These are phyloP conservation scores for Orbilia blumenaviensis DNA, from an alignment of 2,329 filamentous ascomycete species.

Conservation along the genomic window DNA sequence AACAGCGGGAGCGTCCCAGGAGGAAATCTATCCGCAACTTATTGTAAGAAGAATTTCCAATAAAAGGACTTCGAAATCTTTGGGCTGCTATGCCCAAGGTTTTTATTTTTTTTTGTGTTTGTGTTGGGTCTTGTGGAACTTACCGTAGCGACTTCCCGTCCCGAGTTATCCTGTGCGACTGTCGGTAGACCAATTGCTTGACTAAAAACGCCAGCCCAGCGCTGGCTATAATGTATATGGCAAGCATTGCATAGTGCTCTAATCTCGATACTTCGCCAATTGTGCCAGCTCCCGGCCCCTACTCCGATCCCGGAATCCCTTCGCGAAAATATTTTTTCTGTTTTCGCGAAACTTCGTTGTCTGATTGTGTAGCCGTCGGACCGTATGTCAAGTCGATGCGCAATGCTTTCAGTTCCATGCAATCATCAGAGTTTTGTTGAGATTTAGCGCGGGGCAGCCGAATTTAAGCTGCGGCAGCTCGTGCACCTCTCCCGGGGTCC, in stretches of 20 bases:
- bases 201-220: slow-evolving; percentile 28
- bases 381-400: not conserved
- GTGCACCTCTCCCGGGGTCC: not conserved
- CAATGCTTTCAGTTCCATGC: not conserved
- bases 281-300: not conserved
- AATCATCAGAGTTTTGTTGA: slow-evolving; percentile 36
- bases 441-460: slow-evolving; percentile 8
- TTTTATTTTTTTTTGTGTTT: not conserved
- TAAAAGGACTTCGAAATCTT: too few species aligned
- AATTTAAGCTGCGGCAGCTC: slow-evolving; percentile 26
- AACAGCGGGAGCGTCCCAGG: slow-evolving; percentile 40
- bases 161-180: slow-evolving; percentile 27
- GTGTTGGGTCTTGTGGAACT: not conserved
- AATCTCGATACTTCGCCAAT: not conserved
- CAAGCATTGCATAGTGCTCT: slow-evolving; percentile 44
- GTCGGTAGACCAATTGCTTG: slow-evolving; percentile 44
- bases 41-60: not conserved
- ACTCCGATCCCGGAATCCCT: too few species aligned
- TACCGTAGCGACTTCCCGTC: slow-evolving; percentile 35
- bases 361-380: not conserved
- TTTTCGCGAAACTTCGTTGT: not conserved
- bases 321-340: not conserved
- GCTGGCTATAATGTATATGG: slow-evolving; percentile 29
- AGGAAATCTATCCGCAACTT: slow-evolving; percentile 18
- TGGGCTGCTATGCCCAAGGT: too few species aligned